Conservation (phyloP, 2,329 filamentous ascomycete genomes). For the Fusarium sp. region DNA sequence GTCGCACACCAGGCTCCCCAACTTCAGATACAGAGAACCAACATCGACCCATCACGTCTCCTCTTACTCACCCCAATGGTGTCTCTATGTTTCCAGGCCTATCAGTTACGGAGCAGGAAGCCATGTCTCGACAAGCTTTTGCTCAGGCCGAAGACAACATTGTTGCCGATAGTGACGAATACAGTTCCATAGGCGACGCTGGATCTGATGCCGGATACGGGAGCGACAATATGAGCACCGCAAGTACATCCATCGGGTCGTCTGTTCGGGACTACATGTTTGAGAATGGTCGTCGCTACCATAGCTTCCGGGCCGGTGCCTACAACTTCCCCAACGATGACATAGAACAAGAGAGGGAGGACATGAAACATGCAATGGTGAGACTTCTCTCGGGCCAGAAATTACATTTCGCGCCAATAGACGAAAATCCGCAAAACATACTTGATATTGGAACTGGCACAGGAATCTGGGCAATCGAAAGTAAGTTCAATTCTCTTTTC, state of each 20-base stretch:
- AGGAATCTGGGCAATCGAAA: conserved; percentile 68
- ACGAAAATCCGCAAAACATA: conserved; percentile 57
- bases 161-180: conserved; percentile 47
- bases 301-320: conserved; percentile 61
- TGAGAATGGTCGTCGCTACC: conserved; percentile 69
- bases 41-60: conserved; percentile 34
- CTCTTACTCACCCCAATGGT: conserved; percentile 52
- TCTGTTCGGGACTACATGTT: conserved; percentile 60
- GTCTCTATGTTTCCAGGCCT: conserved; percentile 49
- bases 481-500: conserved; percentile 39
- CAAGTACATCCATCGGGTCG: conserved; percentile 51
- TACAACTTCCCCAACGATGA: conserved; percentile 71
- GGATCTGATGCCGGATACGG: conserved; percentile 50
- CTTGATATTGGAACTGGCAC: conserved; percentile 69
- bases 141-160: conserved; percentile 50
- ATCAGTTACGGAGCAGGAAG: conserved; percentile 48
- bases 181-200: conserved; percentile 28
- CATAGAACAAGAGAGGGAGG: conserved; percentile 65
- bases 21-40: neutral
- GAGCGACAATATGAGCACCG: conserved; percentile 49
- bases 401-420: conserved; percentile 63
- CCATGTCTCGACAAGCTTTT: conserved; percentile 49
- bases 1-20: conserved; percentile 2
- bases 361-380: conserved; percentile 65
- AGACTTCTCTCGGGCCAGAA: conserved; percentile 58